These are phyloP conservation scores for Phytophthora meadii DNA, from an alignment of 352 stramenopile genomes.

Conservation along the genomic window DNA sequence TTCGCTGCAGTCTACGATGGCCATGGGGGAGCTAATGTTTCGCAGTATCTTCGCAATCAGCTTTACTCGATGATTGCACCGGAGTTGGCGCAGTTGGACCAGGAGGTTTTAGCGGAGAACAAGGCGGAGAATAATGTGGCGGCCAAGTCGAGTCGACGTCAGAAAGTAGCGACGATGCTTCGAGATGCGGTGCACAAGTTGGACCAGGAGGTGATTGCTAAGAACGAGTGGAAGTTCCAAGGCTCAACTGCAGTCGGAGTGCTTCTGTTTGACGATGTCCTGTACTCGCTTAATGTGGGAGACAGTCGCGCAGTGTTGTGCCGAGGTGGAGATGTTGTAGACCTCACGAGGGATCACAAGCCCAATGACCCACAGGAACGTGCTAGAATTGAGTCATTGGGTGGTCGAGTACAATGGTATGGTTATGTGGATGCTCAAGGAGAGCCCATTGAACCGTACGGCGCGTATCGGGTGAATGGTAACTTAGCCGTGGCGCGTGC, in stretches of 20 bases:
- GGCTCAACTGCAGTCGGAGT: conserved; percentile 81
- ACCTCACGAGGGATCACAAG: conserved; percentile 91
- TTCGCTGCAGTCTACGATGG: conserved; percentile 88
- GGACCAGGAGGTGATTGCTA: conserved; percentile 64
- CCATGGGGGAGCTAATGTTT: conserved; percentile 74
- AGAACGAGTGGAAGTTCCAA: conserved; percentile 81
- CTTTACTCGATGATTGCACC: conserved; percentile 66
- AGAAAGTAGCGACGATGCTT: conserved; percentile 50
- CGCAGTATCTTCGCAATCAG: conserved; percentile 69
- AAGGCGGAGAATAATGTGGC: conserved; percentile 41
- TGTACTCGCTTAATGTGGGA: conserved; percentile 93
- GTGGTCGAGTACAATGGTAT: conserved; percentile 91
- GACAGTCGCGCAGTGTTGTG: conserved; percentile 95
- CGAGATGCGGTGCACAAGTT: conserved; percentile 56
- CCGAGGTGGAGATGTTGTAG: conserved; percentile 69
- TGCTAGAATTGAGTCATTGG: conserved; percentile 76
- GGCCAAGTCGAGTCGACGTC: conserved; percentile 32
- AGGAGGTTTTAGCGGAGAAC: conserved; percentile 49
- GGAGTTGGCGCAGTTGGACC: conserved; percentile 52
- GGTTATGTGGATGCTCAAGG: conserved; percentile 86
- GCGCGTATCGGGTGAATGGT: conserved; percentile 92
- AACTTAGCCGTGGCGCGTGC: conserved; percentile 92
- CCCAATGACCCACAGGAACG: conserved; percentile 86
- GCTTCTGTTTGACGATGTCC: conserved; percentile 76
- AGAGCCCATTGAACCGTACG: conserved; percentile 89